Evolutionary conservation across 768 basidiomycete species (phyloP), one percentile per base, ranked within the genome.

Genomic region (Russula abietina): DNA sequence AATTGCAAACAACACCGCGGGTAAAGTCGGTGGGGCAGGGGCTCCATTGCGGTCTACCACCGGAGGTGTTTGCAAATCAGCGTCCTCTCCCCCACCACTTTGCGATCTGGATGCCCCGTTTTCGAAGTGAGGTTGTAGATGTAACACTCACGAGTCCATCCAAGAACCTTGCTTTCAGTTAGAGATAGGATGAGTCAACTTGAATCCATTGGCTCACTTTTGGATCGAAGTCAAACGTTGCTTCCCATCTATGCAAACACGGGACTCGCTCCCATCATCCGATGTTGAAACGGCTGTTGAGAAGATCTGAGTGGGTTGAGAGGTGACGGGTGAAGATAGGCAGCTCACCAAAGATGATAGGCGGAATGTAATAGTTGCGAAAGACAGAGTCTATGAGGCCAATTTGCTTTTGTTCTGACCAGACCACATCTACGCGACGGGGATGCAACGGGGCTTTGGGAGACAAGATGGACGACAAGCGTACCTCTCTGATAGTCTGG

Each of bases 401-500:
- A 24, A 85, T 81, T 71, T 91, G 88, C 72, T 91, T 91, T 3
- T 76, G 67, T 63, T 89, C 86, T 0, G 87, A 78, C 91, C 90
- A 93, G 1, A 93, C 91, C 43, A 92, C 83, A 52, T 85, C 89
- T 89, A 55, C 4, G 43, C 0, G n/a, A 30, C 0, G 28, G 0
- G 12, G n/a, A 36, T 43, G 33, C 30, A 6, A 26, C 17, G 39
- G 22, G 11, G 17, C 5, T 14, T 32, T 4, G 32, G 11, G 16
- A 30, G 28, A 62, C 24, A 36, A 60, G 9, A 46, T 28, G 46
- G 33, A n/a, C 19, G 48, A 24, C 22, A 54, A n/a, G 57, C 72
- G 17, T 57, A 85, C 86, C 89, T 70, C 89, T 81, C 69, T 91
- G 89, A 69, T 91, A 91, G 43, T 89, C 90, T 0, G 89, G 86